Evolutionary conservation across 768 basidiomycete species (phyloP), one percentile per base, ranked within the genome.

Genomic region (Tephrocybe rancida): DNA sequence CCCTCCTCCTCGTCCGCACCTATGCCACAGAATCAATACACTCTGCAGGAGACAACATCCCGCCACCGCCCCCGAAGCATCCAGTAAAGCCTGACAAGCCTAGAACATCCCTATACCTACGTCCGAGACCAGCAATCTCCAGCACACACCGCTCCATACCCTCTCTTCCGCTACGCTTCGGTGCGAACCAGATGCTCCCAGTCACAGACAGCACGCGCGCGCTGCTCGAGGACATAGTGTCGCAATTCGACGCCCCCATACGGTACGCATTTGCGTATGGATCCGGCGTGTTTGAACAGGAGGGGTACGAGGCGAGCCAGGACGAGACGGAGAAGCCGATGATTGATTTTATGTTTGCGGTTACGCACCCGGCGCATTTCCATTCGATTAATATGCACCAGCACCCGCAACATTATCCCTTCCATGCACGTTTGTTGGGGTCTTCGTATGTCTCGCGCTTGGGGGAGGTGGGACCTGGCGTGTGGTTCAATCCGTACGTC

Each of bases 181-280:
- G 92, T 19, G 77, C 81, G 27, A 94, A 94, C 67, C 92, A 94
- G 69, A 76, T 92, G 5, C 76, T 94, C 0, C 81, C 87, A 0
- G 92, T 94, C 7, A 78, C 90, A 11, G 86, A 87, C 65, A 85
- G 88, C 22, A 93, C 88, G 2, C 83, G 92, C 3, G 86, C 88
- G 3, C 74, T 93, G 22, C 79, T 96, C 14, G 90, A 95, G 64
- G 77, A 80, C 54, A 87, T 98, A 52, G 87, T 97, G 29, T 74
- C 75, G 13, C 78, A 84, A 44, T 96, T 98, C 63, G 81, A 92
- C 37, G 92, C 92, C 0, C 95, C 95, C 9, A 90, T 98, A 44
- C 87, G 95, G 19, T 98, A 96, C 76, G 97, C 95, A 0, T 95
- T 98, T 65, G 97, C 97, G 0, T 99, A 98, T 66, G 97, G 97